Conservation (phyloP, 306 rosid species). For the Astragalus glycyphyllos region DNA sequence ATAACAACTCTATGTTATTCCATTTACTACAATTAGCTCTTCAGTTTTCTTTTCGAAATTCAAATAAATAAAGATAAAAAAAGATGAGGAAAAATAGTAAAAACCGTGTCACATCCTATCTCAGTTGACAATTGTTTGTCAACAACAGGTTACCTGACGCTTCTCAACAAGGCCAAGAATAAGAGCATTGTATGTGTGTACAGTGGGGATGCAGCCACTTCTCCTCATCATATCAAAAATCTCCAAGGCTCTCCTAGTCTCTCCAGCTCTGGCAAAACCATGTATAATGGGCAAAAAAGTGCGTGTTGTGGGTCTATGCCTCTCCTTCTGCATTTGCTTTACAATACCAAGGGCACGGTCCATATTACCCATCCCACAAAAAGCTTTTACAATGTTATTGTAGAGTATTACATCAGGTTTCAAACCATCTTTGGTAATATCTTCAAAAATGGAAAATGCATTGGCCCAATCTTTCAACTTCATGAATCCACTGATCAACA, state of each 20-base stretch:
- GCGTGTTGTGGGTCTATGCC: constrained; percentile 86
- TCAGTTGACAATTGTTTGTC: constrained; percentile 6
- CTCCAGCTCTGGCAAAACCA: constrained; percentile 90
- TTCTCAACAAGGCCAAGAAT: constrained; percentile 96
- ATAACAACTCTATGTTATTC: not conserved
- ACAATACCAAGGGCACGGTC: constrained; percentile 80
- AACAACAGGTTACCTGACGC: constrained; percentile 68
- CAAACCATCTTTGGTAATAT: constrained; percentile 75
- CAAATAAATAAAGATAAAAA: constrained; percentile 10
- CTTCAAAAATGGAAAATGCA: constrained; percentile 87
- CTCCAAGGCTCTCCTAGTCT: constrained; percentile 78
- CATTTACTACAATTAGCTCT: constrained; percentile 11
- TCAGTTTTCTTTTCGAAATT: not conserved
- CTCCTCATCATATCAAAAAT: constrained; percentile 92
- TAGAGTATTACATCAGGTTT: constrained; percentile 89
- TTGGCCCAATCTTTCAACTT: constrained; percentile 98
- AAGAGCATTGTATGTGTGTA: constrained; percentile 93
- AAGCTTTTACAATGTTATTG: constrained; percentile 82
- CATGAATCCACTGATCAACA: constrained; percentile 89
- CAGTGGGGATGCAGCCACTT: constrained; percentile 94
- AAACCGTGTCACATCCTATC: constrained; percentile 13
- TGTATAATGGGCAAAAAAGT: constrained; percentile 94
- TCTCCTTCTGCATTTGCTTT: constrained; percentile 83
- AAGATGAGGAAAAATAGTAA: not conserved
- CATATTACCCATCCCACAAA: constrained; percentile 97